Percentiles rank a stretch among this genome's conserved stretches.
These are phyloP conservation scores for Scleromitrula shiraiana DNA, from an alignment of 2,329 filamentous ascomycete genomes.

Conservation along the genomic window DNA sequence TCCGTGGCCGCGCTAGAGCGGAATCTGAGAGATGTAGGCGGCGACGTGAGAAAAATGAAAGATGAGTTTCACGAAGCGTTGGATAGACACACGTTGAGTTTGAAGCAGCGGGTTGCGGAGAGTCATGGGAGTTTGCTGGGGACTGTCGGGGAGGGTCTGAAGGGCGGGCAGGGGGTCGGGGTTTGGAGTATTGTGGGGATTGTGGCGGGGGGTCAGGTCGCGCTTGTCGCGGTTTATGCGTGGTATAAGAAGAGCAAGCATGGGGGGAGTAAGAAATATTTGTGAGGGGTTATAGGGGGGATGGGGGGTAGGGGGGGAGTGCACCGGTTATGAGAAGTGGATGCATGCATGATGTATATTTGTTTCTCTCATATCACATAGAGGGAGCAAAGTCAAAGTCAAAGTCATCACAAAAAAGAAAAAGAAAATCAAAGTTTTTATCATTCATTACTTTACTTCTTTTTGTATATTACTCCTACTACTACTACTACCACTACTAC, in stretches of 20 bases:
- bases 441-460: too few relatives aligned
- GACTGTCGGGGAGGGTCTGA: slow-evolving; percentile 11
- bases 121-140: slow-evolving; percentile 18
- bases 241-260: slow-evolving; percentile 28
- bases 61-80: slow-evolving; percentile 34
- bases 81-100: slow-evolving; percentile 17
- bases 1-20: slow-evolving; percentile 38
- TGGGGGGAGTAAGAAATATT: slow-evolving; percentile 27
- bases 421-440: too few relatives aligned
- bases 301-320: not conserved
- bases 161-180: slow-evolving; percentile 5
- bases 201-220: slow-evolving; percentile 23
- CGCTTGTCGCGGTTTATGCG: slow-evolving; percentile 23
- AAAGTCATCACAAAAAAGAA: too few relatives aligned
- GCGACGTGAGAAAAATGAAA: slow-evolving; percentile 51
- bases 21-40: slow-evolving; percentile 46
- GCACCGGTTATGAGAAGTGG: not conserved
- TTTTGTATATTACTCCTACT: too few relatives aligned
- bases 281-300: slow-evolving; percentile 13
- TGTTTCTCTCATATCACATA: too few relatives aligned
- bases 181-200: slow-evolving; percentile 17
- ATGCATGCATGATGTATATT: too few relatives aligned
- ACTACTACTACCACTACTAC: too few relatives aligned
- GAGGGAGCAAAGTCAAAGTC: too few relatives aligned
- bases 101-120: slow-evolving; percentile 20